phyloP scores from a whole-genome alignment of 352 stramenopile genomes.

The Globisporangium canariense region DNA sequence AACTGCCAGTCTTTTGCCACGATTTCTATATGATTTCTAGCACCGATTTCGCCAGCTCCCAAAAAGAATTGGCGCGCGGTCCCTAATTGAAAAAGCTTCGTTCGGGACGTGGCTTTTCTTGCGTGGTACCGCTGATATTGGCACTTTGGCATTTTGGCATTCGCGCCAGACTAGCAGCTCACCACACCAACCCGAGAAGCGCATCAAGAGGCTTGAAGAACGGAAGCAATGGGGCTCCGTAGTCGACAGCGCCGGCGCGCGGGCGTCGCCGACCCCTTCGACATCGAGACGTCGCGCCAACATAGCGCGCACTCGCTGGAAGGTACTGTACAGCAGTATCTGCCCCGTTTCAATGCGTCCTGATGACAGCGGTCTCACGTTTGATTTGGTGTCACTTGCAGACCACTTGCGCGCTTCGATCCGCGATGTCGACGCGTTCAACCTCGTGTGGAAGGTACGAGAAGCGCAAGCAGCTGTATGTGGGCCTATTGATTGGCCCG shows the following conservation, averaged over 20 bases:
- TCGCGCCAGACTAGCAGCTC: too few relatives aligned
- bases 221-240: slow-evolving; percentile 38
- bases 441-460: slow-evolving; percentile 42
- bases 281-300: slow-evolving; percentile 30
- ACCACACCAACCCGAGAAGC: not conserved
- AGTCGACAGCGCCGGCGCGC: slow-evolving; percentile 43
- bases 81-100: too few relatives aligned
- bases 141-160: too few relatives aligned
- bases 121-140: too few relatives aligned
- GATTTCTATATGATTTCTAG: too few relatives aligned
- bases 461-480: not conserved
- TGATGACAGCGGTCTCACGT: not conserved
- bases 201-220: not conserved
- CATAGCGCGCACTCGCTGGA: slow-evolving; percentile 34
- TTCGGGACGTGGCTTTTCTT: too few relatives aligned
- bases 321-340: slow-evolving; percentile 13
- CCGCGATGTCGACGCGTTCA: slow-evolving; percentile 39
- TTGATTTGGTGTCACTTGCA: slow-evolving; percentile 13
- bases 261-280: slow-evolving; percentile 34
- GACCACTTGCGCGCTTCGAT: slow-evolving; percentile 46
- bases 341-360: not conserved
- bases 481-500: not conserved
- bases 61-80: too few relatives aligned
- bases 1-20: too few relatives aligned
- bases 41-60: too few relatives aligned